Percentiles rank a stretch among this genome's conserved stretches.
phyloP scores from a whole-genome alignment of 805 yeast genomes.

The Sugiyamaella valdiviana region DNA sequence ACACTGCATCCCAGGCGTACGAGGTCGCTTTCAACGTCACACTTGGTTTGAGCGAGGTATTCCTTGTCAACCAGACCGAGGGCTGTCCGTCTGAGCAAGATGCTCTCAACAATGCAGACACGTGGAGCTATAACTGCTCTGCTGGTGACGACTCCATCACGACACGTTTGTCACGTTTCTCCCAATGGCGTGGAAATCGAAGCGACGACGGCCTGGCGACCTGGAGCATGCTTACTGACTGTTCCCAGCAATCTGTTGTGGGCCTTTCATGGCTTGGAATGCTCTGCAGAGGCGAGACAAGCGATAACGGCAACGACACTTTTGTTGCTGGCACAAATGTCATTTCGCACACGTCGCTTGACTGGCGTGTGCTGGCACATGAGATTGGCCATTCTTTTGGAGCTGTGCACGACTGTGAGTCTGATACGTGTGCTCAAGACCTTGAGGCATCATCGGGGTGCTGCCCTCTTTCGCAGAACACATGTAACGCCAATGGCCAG shows the following conservation, averaged over 20 bases:
- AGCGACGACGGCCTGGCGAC: slow-evolving; percentile 31
- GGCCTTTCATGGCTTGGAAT: slow-evolving; percentile 36
- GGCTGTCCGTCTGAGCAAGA: slow-evolving; percentile 21
- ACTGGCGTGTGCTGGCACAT: slow-evolving; percentile 35
- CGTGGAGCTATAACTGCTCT: slow-evolving; percentile 29
- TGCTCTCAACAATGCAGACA: slow-evolving; percentile 8
- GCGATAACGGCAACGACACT: slow-evolving; percentile 14
- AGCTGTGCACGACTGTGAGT: slow-evolving; percentile 37
- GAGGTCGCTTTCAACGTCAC: slow-evolving; percentile 34
- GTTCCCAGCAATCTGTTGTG: slow-evolving; percentile 31
- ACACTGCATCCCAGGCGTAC: slow-evolving; percentile 31
- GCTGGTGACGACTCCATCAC: slow-evolving; percentile 19
- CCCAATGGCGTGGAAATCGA: slow-evolving; percentile 30
- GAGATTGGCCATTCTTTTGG: slow-evolving; percentile 38
- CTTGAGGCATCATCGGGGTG: slow-evolving; percentile 26
- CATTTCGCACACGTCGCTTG: slow-evolving; percentile 29
- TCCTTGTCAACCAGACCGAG: slow-evolving; percentile 23
- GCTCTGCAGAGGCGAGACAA: slow-evolving; percentile 25
- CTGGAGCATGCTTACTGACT: slow-evolving; percentile 33
- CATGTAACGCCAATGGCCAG: slow-evolving; percentile 31
- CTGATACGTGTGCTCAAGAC: slow-evolving; percentile 29
- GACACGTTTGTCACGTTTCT: slow-evolving; percentile 26
- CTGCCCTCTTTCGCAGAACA: slow-evolving; percentile 29
- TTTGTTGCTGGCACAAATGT: slow-evolving; percentile 31
- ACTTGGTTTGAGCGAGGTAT: slow-evolving; percentile 29